A percentile compares a stretch with the other conserved stretches of the same genome.
phyloP scores from a whole-genome alignment of 371 early-diverging fungal species.

The Nematocida sp. region DNA sequence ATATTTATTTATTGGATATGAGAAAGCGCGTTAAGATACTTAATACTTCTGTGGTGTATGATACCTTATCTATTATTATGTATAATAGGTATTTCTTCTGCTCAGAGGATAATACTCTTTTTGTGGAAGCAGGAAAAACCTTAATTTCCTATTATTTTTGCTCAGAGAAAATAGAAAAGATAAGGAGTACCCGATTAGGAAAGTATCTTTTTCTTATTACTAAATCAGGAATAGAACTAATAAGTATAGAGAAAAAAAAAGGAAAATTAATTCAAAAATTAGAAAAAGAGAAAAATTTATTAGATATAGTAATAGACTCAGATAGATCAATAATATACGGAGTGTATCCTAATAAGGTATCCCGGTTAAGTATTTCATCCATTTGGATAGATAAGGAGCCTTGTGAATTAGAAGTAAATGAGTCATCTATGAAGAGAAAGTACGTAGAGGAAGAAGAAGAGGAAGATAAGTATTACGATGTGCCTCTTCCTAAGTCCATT shows the following conservation, averaged over 20 bases:
- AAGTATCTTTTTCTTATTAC: conserved; percentile 40
- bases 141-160: conserved; percentile 42
- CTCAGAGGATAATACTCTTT: conserved; percentile 26
- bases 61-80: conserved; percentile 22
- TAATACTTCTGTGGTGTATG: conserved; percentile 55
- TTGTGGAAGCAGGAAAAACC: conserved; percentile 38
- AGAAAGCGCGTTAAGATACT: conserved; percentile 53
- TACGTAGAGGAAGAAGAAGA: neutral
- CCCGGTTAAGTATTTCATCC: conserved; percentile 7
- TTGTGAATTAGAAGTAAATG: conserved; percentile 26
- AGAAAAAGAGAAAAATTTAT: neutral
- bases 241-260: conserved; percentile 16
- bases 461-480: conserved; percentile 38
- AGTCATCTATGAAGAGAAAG: conserved; percentile 23
- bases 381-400: conserved; percentile 41
- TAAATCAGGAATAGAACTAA: conserved; percentile 14
- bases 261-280: neutral
- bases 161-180: neutral
- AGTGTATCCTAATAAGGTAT: neutral
- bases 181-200: conserved; percentile 16
- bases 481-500: conserved; percentile 20
- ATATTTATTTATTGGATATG: conserved; percentile 58
- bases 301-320: conserved; percentile 36
- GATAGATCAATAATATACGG: conserved; percentile 36
- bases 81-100: conserved; percentile 48